Conservation (phyloP, 2,329 filamentous ascomycete species). For the Arthrocladium fulminans region DNA sequence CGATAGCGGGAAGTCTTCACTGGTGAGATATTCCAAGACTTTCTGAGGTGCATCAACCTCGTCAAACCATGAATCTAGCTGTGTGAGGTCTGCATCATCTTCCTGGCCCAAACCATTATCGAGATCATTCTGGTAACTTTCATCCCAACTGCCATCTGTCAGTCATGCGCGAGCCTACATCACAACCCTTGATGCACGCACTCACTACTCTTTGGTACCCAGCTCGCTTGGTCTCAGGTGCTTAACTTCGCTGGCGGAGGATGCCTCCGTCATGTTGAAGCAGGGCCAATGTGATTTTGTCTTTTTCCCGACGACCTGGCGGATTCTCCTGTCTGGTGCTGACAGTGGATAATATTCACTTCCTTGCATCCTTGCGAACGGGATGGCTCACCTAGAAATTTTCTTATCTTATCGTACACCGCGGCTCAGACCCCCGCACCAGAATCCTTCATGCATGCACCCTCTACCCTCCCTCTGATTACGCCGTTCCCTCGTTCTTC, state of each 20-base stretch:
- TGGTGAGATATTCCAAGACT: constrained; percentile 59
- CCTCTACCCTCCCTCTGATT: background rate
- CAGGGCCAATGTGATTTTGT: background rate
- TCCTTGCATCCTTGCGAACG: background rate
- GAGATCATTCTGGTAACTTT: constrained; percentile 37
- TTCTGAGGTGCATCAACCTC: constrained; percentile 82
- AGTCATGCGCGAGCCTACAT: background rate
- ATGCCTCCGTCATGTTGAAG: background rate
- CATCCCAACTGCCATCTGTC: constrained; percentile 52
- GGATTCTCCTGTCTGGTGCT: background rate
- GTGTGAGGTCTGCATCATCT: constrained; percentile 51
- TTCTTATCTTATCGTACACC: constrained; percentile 11
- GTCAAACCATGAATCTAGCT: constrained; percentile 84
- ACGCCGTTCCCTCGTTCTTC: background rate
- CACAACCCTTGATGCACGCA: constrained; percentile 17
- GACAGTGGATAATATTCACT: too few species aligned
- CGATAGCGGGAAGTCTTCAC: constrained; percentile 38
- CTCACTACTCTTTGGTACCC: constrained; percentile 85
- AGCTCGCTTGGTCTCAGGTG: constrained; percentile 70
- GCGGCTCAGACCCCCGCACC: background rate
- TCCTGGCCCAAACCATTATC: constrained; percentile 13
- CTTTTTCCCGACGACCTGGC: too few species aligned
- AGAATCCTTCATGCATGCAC: background rate
- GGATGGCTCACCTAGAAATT: background rate
- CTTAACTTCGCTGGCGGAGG: background rate